phyloP scores from a whole-genome alignment of 2,329 filamentous ascomycete species.

The Penicillium sumatraense region DNA sequence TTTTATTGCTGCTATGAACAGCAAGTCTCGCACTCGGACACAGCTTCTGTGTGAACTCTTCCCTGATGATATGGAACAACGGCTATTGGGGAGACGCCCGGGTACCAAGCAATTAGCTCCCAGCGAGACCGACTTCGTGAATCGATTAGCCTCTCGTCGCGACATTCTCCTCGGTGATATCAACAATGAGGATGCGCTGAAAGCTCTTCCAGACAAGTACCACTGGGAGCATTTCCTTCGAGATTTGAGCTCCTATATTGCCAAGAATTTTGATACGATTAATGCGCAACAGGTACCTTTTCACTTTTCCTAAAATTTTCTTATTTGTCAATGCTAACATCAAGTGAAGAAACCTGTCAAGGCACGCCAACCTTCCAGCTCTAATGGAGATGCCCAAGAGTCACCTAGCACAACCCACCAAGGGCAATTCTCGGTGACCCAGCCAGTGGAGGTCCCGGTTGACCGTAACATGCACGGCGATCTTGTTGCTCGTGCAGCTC shows the following conservation, averaged over 20 bases:
- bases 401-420: slow-evolving; percentile 44
- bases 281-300: slow-evolving; percentile 51
- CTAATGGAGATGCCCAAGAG: slow-evolving; percentile 44
- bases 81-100: slow-evolving; percentile 59
- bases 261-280: slow-evolving; percentile 61
- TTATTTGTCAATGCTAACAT: slow-evolving; percentile 23
- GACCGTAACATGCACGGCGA: slow-evolving; percentile 49
- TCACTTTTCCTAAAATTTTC: not conserved
- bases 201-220: slow-evolving; percentile 62
- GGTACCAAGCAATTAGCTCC: slow-evolving; percentile 60
- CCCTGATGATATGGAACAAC: slow-evolving; percentile 59
- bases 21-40: slow-evolving; percentile 58
- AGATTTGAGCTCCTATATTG: slow-evolving; percentile 62
- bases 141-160: slow-evolving; percentile 58
- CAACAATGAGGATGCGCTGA: slow-evolving; percentile 54
- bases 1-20: slow-evolving; percentile 65
- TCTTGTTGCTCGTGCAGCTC: slow-evolving; percentile 52
- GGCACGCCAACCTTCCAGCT: slow-evolving; percentile 40
- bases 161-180: slow-evolving; percentile 61
- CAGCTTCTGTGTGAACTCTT: slow-evolving; percentile 65
- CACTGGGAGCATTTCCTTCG: slow-evolving; percentile 67
- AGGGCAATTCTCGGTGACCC: slow-evolving; percentile 46
- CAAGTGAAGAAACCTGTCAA: slow-evolving; percentile 47
- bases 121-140: slow-evolving; percentile 64
- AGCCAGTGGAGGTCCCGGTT: slow-evolving; percentile 44